Evolutionary conservation across 2,329 filamentous ascomycete genomes (phyloP).

Genomic region (Nannizziopsis barbatae): DNA sequence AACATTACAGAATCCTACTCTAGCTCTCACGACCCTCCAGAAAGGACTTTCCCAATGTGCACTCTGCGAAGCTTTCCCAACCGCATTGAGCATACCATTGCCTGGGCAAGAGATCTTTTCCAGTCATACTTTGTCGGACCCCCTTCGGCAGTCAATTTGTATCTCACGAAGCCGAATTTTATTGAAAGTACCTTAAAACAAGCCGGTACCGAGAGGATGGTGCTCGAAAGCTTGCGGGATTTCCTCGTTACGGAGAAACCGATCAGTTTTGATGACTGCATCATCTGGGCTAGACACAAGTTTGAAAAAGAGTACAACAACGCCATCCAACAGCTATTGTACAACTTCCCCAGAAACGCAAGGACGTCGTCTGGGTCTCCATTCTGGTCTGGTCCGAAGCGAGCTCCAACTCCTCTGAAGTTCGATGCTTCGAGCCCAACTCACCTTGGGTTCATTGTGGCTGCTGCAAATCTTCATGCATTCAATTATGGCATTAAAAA

Average conservation of each 20-base stretch:
- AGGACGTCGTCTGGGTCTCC: constrained; percentile 75
- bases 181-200: constrained; percentile 79
- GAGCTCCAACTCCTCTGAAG: constrained; percentile 79
- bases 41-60: constrained; percentile 99
- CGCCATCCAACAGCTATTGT: constrained; percentile 85
- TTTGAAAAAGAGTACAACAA: constrained; percentile 98
- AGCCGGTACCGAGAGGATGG: constrained; percentile 88
- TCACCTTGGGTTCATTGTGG: constrained; percentile 77
- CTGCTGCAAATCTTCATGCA: constrained; percentile 83
- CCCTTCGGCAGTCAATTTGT: constrained; percentile 86
- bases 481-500: constrained; percentile 97
- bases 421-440: constrained; percentile 77
- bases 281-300: constrained; percentile 83
- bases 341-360: constrained; percentile 94
- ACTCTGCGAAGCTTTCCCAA: constrained; percentile 96
- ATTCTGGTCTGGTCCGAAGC: constrained; percentile 98
- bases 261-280: constrained; percentile 86
- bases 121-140: constrained; percentile 89
- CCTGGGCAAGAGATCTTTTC: constrained; percentile 93
- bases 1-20: constrained; percentile 93
- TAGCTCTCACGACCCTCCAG: constrained; percentile 88
- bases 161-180: constrained; percentile 84
- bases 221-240: constrained; percentile 77
- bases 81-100: constrained; percentile 96
- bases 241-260: constrained; percentile 88